Evolutionary conservation across 768 basidiomycete genomes (phyloP), one percentile per base, ranked within the genome.

Genomic region (Hypsizygus marmoreus): DNA sequence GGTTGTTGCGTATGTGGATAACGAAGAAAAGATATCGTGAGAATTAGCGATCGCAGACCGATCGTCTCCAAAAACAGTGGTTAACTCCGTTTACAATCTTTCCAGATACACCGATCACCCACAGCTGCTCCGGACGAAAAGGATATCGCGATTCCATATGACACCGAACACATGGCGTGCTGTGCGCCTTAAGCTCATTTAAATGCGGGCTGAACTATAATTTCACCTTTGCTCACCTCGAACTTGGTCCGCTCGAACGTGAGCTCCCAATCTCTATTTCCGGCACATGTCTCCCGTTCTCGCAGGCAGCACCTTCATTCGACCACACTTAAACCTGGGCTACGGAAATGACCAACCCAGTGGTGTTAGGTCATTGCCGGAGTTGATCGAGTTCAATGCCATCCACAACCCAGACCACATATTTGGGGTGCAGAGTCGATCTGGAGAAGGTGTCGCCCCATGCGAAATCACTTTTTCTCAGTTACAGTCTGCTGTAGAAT

Each of bases 331-430:
- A 45, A 70, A 67, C 50, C 56, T 68, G 23, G 62, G 64, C 20
- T 67, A 66, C 44, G 59, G 50, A 4, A 43, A 51, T 16, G 63
- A 65, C 51, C 49, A 43, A 11, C 43, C 53, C 2, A 50, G 55
- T n/a, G 67, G 63, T 12, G 57, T 71, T 36, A 58, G 60, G 8
- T 61, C 69, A 4, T 61, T 73, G 19, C 67, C 68, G 12, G 66
- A 71, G 33, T 62, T 72, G 33, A 63, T 73, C 17, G 62, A 66
- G 20, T 72, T 72, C 57, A 58, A 57, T 32, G 64, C 70, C 3
- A 43, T 41, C 20, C 54, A 67, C 40, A 71, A 72, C 36, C 61
- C 65, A 12, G 52, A 67, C 43, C 66, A 68, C 23, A 57, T 65
- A 20, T 71, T 70, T 31, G 67, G 68, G 23, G 47, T 69, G 10